A percentile compares a stretch with the other conserved stretches of the same genome.
Evolutionary conservation across 2,329 filamentous ascomycete species (phyloP).

Genomic region (Didymellaceae sp.): DNA sequence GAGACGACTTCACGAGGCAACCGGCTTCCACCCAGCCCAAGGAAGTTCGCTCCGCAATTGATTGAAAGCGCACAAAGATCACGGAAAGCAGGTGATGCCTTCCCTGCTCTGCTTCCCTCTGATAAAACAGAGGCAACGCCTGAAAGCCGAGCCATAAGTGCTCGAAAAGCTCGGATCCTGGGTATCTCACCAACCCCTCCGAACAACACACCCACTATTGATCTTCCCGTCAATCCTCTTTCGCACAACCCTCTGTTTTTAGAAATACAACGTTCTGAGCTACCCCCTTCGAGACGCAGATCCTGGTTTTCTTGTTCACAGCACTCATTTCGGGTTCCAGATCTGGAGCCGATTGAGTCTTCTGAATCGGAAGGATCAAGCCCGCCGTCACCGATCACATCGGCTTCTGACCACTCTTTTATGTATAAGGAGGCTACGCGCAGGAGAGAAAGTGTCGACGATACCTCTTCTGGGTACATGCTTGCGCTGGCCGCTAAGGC

Average conservation of each 20-base stretch:
- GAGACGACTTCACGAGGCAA: slow-evolving; percentile 34
- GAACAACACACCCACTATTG: slow-evolving; percentile 44
- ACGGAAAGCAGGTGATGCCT: slow-evolving; percentile 69
- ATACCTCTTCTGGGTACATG: slow-evolving; percentile 76
- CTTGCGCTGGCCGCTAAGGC: slow-evolving; percentile 80
- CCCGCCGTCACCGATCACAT: slow-evolving; percentile 55
- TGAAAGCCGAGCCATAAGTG: slow-evolving; percentile 41
- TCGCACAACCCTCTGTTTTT: slow-evolving; percentile 44
- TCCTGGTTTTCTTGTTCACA: slow-evolving; percentile 50
- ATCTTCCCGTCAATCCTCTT: slow-evolving; percentile 40
- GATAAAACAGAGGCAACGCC: slow-evolving; percentile 77
- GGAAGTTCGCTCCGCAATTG: slow-evolving; percentile 76
- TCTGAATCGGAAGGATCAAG: slow-evolving; percentile 62
- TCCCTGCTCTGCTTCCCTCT: slow-evolving; percentile 66
- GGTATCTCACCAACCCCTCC: slow-evolving; percentile 53
- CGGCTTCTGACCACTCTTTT: slow-evolving; percentile 57
- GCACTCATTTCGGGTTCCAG: slow-evolving; percentile 66
- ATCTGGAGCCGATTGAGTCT: slow-evolving; percentile 67
- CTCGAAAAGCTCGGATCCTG: slow-evolving; percentile 53
- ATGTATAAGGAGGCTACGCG: slow-evolving; percentile 62
- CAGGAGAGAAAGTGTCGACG: slow-evolving; percentile 71
- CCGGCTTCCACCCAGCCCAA: slow-evolving; percentile 33
- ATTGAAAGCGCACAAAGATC: slow-evolving; percentile 80
- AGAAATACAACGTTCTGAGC: slow-evolving; percentile 46
- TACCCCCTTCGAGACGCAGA: slow-evolving; percentile 39